Base-by-base conservation (phyloP, 495 filamentous ascomycete genomes). In the Annulohypoxylon stygium region DNA sequence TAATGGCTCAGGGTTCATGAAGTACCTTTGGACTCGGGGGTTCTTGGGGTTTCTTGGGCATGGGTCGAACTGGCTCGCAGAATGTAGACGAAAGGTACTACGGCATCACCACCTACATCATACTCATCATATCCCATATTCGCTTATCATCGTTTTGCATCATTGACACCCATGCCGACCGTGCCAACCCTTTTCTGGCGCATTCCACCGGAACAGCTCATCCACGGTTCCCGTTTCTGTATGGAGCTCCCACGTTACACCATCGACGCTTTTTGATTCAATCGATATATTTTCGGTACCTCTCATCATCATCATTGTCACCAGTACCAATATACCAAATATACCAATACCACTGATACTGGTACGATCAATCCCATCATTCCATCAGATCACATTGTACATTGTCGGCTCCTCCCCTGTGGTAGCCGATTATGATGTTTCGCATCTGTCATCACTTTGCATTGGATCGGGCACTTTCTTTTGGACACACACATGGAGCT, bases 51-150 rank as follows among this genome's bases (percentile, higher is more conserved):
- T 48, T 64, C 58, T 66, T 51, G 60, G 63, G 67, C 60, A 64
- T 65, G 50, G 72, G 45, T 26, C 59, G 25, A 47, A 20, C 43
- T 47, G 43, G 43, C 43, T 30, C 43, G n/a, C 43, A 47, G 43
- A 18, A 47, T 47, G 43, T n/a, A 47, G 30, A 47, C 2, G 34
- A 25, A 34, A 39, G 20, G 64, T 75, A 53, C 23, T 57, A 70
- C 72, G n/a, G 63, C 67, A 73, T 75, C 76, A 78, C 76, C 69
- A 75, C 64, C 65, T 77, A 78, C 77, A 76, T 78, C 77, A 78
- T 74, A 48, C 55, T 23, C n/a, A 26, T 18, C 26, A 39, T 59
- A 51, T 51, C 55, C 66, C 48, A 62, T 66, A 58, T 66, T 66
- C 67, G 72, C 53, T 71, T 75, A 71, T 71, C 67, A 62, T 53